Evolutionary conservation across 805 yeast species (phyloP).

Genomic region (Millerago galiae): DNA sequence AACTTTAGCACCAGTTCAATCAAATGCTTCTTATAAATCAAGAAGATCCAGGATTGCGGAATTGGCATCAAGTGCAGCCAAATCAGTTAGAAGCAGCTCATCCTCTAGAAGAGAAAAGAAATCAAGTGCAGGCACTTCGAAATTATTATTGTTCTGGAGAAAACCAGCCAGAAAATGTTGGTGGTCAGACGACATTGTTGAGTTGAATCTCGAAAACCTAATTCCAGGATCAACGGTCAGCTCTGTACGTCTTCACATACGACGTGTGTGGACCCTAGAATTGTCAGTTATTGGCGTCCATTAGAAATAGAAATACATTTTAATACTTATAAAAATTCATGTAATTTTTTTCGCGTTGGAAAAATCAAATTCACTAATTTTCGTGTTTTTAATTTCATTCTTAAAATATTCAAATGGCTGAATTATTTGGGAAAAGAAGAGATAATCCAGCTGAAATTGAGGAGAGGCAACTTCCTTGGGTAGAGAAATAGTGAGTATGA

Average conservation of each 20-base stretch:
- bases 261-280: constrained; percentile 97
- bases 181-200: constrained; percentile 75
- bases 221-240: constrained; percentile 28
- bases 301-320: constrained; percentile 4
- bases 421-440: constrained; percentile 23
- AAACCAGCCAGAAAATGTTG: constrained; percentile 98
- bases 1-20: constrained; percentile 35
- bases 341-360: neutral
- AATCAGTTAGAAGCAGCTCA: constrained; percentile 39
- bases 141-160: constrained; percentile 87
- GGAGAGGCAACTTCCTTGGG: constrained; percentile 66
- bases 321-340: neutral
- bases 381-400: neutral
- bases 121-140: constrained; percentile 38
- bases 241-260: constrained; percentile 66
- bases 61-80: constrained; percentile 48
- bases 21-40: constrained; percentile 29
- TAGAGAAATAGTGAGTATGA: constrained; percentile 61
- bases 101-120: constrained; percentile 19
- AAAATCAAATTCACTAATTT: neutral
- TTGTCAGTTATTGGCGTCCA: constrained; percentile 84
- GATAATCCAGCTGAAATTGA: constrained; percentile 16
- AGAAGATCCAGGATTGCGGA: constrained; percentile 53
- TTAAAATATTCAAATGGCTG: neutral
- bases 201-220: constrained; percentile 31